Evolutionary conservation across 2,329 filamentous ascomycete species (phyloP).

Genomic region (Dactylellina leptospora): DNA sequence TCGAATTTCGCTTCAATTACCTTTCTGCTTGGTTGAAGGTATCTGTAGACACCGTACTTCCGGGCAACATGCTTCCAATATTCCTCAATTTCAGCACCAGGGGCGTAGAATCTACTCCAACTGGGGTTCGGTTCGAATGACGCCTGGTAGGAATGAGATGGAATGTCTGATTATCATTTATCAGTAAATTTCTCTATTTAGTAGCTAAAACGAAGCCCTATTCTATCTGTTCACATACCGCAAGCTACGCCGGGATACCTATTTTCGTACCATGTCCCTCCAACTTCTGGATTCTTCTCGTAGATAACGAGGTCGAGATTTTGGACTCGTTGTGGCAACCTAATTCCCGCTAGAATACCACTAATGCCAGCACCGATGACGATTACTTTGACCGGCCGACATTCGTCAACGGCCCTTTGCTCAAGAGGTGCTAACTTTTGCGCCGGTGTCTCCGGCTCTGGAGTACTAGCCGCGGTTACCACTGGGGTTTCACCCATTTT

Average conservation of each 20-base stretch:
- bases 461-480: slow-evolving; percentile 13
- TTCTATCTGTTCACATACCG: too few species aligned
- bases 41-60: slow-evolving; percentile 63
- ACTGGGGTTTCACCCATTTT: slow-evolving; percentile 41
- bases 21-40: slow-evolving; percentile 63
- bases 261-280: slow-evolving; percentile 70
- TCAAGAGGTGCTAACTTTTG: slow-evolving; percentile 9
- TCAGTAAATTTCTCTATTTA: too few species aligned
- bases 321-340: slow-evolving; percentile 59
- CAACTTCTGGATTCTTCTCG: slow-evolving; percentile 68
- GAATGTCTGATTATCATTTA: too few species aligned
- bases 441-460: slow-evolving; percentile 21
- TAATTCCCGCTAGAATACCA: slow-evolving; percentile 59
- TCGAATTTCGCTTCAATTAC: slow-evolving; percentile 63
- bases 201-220: too few species aligned
- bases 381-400: slow-evolving; percentile 59
- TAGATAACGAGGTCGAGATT: slow-evolving; percentile 62
- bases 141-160: slow-evolving; percentile 71
- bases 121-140: slow-evolving; percentile 69
- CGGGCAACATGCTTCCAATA: slow-evolving; percentile 65
- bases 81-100: slow-evolving; percentile 63
- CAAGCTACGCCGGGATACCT: slow-evolving; percentile 67
- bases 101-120: slow-evolving; percentile 69
- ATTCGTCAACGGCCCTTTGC: slow-evolving; percentile 32
- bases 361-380: slow-evolving; percentile 60